phyloP scores from a whole-genome alignment of 768 basidiomycete genomes.

The Russula ochroleuca region DNA sequence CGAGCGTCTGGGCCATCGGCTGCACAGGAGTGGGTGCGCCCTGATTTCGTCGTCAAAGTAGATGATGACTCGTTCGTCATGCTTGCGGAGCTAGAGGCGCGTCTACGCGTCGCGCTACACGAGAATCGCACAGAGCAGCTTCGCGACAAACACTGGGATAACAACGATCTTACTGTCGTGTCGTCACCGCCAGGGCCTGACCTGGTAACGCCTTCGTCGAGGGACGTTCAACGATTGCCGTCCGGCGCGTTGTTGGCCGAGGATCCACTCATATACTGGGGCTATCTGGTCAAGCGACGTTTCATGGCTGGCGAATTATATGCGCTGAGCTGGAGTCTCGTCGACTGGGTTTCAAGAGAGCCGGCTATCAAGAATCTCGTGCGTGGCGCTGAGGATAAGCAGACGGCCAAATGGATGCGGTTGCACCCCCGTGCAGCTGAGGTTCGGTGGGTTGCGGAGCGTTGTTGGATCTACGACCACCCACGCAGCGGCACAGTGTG shows the following conservation, averaged over 20 bases:
- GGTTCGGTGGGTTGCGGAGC: conserved; percentile 87
- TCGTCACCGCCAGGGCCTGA: neutral
- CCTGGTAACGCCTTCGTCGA: neutral
- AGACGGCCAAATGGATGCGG: conserved; percentile 88
- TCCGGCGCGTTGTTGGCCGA: conserved; percentile 29
- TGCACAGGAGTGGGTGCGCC: conserved; percentile 68
- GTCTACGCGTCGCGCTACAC: conserved; percentile 74
- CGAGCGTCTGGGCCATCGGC: conserved; percentile 39
- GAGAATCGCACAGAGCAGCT: conserved; percentile 13
- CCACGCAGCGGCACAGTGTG: conserved; percentile 91
- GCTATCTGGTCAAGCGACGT: conserved; percentile 82
- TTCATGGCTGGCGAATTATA: conserved; percentile 98
- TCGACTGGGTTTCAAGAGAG: conserved; percentile 81
- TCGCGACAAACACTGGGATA: neutral
- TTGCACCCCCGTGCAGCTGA: conserved; percentile 72
- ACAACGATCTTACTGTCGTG: neutral
- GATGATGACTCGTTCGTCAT: conserved; percentile 97
- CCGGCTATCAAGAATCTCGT: conserved; percentile 59
- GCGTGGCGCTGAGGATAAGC: conserved; percentile 88
- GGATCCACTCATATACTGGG: conserved; percentile 83
- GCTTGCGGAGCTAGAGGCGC: conserved; percentile 90
- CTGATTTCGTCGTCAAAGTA: conserved; percentile 89
- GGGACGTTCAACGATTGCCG: conserved; percentile 2
- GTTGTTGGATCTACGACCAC: conserved; percentile 98
- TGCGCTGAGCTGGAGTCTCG: conserved; percentile 82